Conservation (phyloP, 1,284 basidiomycete genomes). For the Papiliotrema laurentii region DNA sequence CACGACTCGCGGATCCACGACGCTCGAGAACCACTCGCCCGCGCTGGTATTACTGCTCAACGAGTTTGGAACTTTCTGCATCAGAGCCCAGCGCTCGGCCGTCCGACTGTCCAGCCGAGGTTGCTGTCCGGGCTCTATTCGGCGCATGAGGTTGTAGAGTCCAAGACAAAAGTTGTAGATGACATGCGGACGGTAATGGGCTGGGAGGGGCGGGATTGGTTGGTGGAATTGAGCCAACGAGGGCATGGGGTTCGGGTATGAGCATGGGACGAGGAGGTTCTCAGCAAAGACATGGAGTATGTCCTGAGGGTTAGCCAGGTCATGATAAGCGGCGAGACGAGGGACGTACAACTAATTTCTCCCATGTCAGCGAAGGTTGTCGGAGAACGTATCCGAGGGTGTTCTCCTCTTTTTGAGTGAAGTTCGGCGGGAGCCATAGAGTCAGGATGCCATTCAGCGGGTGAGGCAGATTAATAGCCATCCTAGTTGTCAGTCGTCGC, state of each 20-base stretch:
- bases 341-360: conserved; percentile 29
- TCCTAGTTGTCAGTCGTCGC: too few species aligned
- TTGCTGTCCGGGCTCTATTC: conserved; percentile 23
- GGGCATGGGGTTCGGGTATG: conserved; percentile 43
- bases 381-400: conserved; percentile 36
- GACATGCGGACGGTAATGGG: conserved; percentile 31
- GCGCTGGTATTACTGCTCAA: conserved; percentile 7
- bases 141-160: conserved; percentile 29
- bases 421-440: conserved; percentile 37
- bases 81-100: conserved; percentile 36
- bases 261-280: conserved; percentile 36
- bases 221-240: conserved; percentile 32
- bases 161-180: conserved; percentile 41
- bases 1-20: conserved; percentile 27
- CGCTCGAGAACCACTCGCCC: conserved; percentile 40
- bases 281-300: conserved; percentile 36
- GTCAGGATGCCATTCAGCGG: conserved; percentile 34
- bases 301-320: conserved; percentile 23
- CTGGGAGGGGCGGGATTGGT: conserved; percentile 33
- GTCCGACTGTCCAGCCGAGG: conserved; percentile 4
- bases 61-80: conserved; percentile 30
- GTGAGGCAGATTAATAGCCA: conserved; percentile 33
- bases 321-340: background rate
- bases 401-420: conserved; percentile 34
- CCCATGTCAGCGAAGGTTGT: conserved; percentile 36